These are phyloP conservation scores for Eucalyptus sp. DNA, from an alignment of 345 rosid species.

Conservation along the genomic window DNA sequence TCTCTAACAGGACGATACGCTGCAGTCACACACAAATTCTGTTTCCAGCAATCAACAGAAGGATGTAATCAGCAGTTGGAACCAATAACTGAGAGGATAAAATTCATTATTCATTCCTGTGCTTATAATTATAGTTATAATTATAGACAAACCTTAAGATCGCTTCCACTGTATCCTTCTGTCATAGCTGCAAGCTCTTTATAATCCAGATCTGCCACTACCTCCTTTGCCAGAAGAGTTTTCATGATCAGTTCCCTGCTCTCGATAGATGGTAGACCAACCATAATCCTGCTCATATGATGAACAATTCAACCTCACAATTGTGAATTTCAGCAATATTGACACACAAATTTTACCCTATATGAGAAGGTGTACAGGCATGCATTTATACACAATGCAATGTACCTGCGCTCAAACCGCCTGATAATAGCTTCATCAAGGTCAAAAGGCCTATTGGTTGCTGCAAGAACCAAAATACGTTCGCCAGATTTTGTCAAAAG, in stretches of 20 bases:
- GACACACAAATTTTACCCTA: background rate
- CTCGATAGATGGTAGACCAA: conserved; percentile 77
- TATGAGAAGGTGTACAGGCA: background rate
- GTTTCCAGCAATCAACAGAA: conserved; percentile 17
- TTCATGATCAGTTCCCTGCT: conserved; percentile 80
- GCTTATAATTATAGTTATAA: background rate
- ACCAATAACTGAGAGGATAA: background rate
- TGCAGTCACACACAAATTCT: conserved; percentile 93
- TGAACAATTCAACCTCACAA: background rate
- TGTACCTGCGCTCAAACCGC: conserved; percentile 89
- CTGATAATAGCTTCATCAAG: conserved; percentile 99
- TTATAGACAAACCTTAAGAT: conserved; percentile 66
- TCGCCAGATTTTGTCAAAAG: conserved; percentile 79
- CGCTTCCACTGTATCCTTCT: conserved; percentile 96
- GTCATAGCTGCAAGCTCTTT: conserved; percentile 85
- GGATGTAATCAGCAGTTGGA: background rate
- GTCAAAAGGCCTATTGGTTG: conserved; percentile 98
- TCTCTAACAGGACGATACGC: conserved; percentile 96
- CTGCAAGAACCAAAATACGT: conserved; percentile 93
- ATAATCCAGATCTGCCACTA: conserved; percentile 59
- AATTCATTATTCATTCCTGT: background rate
- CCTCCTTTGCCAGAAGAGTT: conserved; percentile 80
- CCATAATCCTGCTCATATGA: conserved; percentile 67
- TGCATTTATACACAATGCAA: background rate
- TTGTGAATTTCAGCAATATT: background rate